A percentile compares a stretch with the other conserved stretches of the same genome.
Evolutionary conservation across 495 filamentous ascomycete genomes (phyloP).

Genomic region (Xylaria telfairii): DNA sequence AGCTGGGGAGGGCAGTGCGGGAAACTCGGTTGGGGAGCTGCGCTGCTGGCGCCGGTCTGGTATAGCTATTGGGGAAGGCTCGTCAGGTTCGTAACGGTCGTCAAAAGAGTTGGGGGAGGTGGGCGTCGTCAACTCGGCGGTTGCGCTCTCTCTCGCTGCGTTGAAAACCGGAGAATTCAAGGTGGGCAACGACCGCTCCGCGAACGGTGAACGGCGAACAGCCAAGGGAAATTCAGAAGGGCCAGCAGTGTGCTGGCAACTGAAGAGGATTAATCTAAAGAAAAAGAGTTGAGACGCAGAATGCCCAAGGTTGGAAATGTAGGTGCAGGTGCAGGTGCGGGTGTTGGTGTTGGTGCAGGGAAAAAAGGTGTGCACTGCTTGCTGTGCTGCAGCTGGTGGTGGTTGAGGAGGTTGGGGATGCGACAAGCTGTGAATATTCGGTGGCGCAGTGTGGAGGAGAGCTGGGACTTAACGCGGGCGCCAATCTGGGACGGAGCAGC

Average conservation of each 20-base stretch:
- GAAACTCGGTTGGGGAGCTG: slow-evolving; percentile 39
- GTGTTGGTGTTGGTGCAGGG: neutral
- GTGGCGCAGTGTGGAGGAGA: slow-evolving; percentile 28
- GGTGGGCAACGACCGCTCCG: slow-evolving; percentile 35
- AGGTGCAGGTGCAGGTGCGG: neutral
- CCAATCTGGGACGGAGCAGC: slow-evolving; percentile 7
- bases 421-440: slow-evolving; percentile 28
- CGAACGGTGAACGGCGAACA: slow-evolving; percentile 9
- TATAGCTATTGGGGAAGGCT: slow-evolving; percentile 35
- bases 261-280: neutral
- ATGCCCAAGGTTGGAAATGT: neutral
- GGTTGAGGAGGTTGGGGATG: slow-evolving; percentile 28
- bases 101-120: slow-evolving; percentile 38
- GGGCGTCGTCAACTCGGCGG: slow-evolving; percentile 51
- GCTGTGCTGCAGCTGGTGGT: neutral
- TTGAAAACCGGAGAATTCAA: slow-evolving; percentile 50
- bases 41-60: slow-evolving; percentile 54
- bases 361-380: slow-evolving; percentile 14
- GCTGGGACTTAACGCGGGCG: slow-evolving; percentile 10
- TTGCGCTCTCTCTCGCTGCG: slow-evolving; percentile 43
- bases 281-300: neutral
- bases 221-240: slow-evolving; percentile 10
- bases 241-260: slow-evolving; percentile 7
- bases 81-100: slow-evolving; percentile 53
- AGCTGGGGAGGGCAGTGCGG: slow-evolving; percentile 38